Conservation (phyloP, 1,139 yeast species). For the Diutina scorzettiae region DNA sequence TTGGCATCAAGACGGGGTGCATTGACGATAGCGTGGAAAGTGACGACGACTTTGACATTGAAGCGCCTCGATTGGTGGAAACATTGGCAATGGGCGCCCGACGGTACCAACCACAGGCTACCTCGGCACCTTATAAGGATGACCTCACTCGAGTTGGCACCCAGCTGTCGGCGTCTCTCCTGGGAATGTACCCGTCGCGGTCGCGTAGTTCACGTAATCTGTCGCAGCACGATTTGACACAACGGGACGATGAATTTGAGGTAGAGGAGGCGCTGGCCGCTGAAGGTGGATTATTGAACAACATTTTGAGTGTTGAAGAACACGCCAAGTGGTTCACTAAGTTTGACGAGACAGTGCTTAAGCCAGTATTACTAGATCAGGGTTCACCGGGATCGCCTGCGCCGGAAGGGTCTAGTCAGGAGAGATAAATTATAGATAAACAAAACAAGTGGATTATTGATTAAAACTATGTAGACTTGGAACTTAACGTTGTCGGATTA, state of each 20-base stretch:
- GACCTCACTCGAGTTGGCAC: not conserved
- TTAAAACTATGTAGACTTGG: too few species aligned
- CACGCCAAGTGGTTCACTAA: slow-evolving; percentile 86
- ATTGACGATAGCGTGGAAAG: slow-evolving; percentile 62
- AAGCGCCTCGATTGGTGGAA: slow-evolving; percentile 43
- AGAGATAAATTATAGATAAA: too few species aligned
- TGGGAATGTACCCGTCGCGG: slow-evolving; percentile 1
- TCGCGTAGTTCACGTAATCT: slow-evolving; percentile 1
- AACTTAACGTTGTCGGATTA: too few species aligned
- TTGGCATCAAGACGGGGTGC: slow-evolving; percentile 88
- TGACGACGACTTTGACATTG: slow-evolving; percentile 93
- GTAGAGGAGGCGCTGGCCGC: slow-evolving; percentile 21
- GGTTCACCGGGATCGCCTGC: too few species aligned
- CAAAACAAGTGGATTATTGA: too few species aligned
- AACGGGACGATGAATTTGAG: slow-evolving; percentile 20
- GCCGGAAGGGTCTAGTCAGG: too few species aligned
- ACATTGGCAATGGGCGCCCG: not conserved
- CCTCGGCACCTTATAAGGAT: slow-evolving; percentile 3
- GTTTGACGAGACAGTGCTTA: slow-evolving; percentile 90
- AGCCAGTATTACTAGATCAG: slow-evolving; percentile 77
- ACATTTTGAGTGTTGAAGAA: slow-evolving; percentile 50
- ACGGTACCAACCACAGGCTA: not conserved
- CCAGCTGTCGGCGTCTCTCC: slow-evolving; percentile 1
- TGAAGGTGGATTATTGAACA: slow-evolving; percentile 28
- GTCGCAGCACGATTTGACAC: not conserved